These are phyloP conservation scores for Byssoonygena ceratinophila DNA, from an alignment of 2,329 filamentous ascomycete species.

Conservation along the genomic window DNA sequence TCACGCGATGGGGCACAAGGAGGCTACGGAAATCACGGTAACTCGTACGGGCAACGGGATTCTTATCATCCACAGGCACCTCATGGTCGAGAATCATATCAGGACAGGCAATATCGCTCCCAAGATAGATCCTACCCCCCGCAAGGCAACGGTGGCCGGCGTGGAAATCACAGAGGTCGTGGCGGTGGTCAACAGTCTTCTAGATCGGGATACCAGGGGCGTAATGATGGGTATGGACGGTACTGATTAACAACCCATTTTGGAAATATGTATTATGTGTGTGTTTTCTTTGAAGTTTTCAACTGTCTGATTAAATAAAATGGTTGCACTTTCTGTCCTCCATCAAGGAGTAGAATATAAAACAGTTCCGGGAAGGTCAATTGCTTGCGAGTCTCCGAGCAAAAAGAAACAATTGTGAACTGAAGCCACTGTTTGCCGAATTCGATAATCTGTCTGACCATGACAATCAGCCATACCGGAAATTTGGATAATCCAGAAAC, in stretches of 20 bases:
- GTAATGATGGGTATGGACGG: conserved; percentile 31
- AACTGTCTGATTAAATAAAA: neutral
- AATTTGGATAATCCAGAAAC: no score
- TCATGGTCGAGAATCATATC: conserved; percentile 12
- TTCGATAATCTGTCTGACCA: no score
- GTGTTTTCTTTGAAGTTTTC: neutral
- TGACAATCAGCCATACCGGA: no score
- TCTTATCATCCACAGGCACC: conserved; percentile 11
- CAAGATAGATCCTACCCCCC: conserved; percentile 21
- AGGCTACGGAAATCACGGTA: conserved; percentile 12
- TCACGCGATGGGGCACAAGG: conserved; percentile 14
- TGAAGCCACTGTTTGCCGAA: neutral
- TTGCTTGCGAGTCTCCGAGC: no score
- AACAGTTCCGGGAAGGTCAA: no score
- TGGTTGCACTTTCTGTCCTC: no score
- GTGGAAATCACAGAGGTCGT: conserved; percentile 23
- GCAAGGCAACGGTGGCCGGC: conserved; percentile 18
- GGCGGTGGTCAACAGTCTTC: conserved; percentile 15
- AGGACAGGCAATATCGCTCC: conserved; percentile 16
- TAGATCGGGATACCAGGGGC: conserved; percentile 20
- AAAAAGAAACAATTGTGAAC: no score
- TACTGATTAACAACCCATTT: conserved; percentile 21
- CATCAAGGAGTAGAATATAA: no score
- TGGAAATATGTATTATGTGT: neutral
- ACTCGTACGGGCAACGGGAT: conserved; percentile 10